Evolutionary conservation across 257 asterid genomes (phyloP).

Genomic region (Echium plantagineum): DNA sequence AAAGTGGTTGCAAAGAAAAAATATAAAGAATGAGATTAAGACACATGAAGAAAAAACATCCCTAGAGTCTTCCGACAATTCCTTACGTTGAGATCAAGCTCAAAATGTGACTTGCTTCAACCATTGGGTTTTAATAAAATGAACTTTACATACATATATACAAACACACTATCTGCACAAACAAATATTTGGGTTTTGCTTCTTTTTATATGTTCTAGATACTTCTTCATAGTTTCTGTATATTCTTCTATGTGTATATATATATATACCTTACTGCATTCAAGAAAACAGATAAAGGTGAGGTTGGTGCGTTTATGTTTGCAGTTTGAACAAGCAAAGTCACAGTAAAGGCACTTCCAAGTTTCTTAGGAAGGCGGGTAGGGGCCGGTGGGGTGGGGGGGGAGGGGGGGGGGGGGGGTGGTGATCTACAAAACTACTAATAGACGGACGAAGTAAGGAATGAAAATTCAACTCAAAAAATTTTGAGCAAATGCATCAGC

Average conservation of each 20-base stretch:
- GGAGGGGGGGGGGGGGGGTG: no score
- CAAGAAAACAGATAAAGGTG: neutral
- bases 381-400: no score
- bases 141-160: neutral
- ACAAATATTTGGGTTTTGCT: neutral
- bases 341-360: no score
- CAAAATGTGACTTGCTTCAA: neutral
- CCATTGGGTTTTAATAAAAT: neutral
- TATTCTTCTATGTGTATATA: no score
- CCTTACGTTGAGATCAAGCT: constrained; percentile 3
- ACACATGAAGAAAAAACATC: constrained; percentile 1
- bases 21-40: neutral
- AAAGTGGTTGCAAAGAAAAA: neutral
- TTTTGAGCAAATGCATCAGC: no score
- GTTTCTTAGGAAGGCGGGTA: no score
- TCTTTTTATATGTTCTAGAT: no score
- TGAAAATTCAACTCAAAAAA: no score
- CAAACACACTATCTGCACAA: neutral
- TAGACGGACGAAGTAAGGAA: no score
- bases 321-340: constrained; percentile 12
- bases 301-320: neutral
- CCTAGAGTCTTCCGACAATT: constrained; percentile 1
- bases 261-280: neutral
- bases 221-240: no score
- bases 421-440: no score